A percentile compares a stretch with the other conserved stretches of the same genome.
These are phyloP conservation scores for Ascochyta fabae DNA, from an alignment of 2,329 filamentous ascomycete species.

Conservation along the genomic window DNA sequence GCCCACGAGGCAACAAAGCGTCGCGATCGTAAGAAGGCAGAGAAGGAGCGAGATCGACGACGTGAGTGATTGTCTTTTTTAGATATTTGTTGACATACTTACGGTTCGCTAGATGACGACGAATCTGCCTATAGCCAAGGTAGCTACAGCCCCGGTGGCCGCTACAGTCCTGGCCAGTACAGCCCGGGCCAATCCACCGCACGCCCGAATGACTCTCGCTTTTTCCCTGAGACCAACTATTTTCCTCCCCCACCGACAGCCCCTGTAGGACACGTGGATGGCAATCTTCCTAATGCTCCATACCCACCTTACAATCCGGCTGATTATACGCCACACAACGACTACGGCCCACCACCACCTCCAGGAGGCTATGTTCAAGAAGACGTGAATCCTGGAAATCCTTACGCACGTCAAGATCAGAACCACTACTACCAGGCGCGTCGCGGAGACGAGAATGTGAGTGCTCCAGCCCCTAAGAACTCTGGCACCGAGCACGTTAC, in stretches of 20 bases:
- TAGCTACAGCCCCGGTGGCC: slow-evolving; percentile 38
- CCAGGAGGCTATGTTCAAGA: slow-evolving; percentile 36
- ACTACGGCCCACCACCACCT: slow-evolving; percentile 37
- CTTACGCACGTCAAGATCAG: slow-evolving; percentile 34
- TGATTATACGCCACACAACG: slow-evolving; percentile 49
- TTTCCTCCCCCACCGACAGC: slow-evolving; percentile 57
- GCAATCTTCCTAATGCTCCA: slow-evolving; percentile 33
- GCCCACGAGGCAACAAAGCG: slow-evolving; percentile 64
- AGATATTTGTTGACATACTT: slow-evolving; percentile 23
- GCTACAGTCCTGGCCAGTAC: slow-evolving; percentile 27
- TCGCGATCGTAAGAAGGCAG: slow-evolving; percentile 62
- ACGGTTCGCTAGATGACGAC: slow-evolving; percentile 39
- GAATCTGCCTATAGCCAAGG: slow-evolving; percentile 45
- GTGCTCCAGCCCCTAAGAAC: slow-evolving; percentile 49
- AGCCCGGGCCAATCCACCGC: slow-evolving; percentile 44
- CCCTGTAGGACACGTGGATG: slow-evolving; percentile 36
- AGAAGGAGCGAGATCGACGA: slow-evolving; percentile 58
- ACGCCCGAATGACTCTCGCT: slow-evolving; percentile 41
- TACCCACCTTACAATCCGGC: slow-evolving; percentile 51
- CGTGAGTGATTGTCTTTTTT: slow-evolving; percentile 50
- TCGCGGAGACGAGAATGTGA: slow-evolving; percentile 57
- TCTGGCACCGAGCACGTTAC: slow-evolving; percentile 25
- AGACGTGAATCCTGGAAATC: slow-evolving; percentile 39
- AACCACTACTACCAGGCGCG: slow-evolving; percentile 45
- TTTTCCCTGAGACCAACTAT: slow-evolving; percentile 56